Base-by-base conservation (phyloP, 352 stramenopile species). In the Phytopythium litorale region DNA sequence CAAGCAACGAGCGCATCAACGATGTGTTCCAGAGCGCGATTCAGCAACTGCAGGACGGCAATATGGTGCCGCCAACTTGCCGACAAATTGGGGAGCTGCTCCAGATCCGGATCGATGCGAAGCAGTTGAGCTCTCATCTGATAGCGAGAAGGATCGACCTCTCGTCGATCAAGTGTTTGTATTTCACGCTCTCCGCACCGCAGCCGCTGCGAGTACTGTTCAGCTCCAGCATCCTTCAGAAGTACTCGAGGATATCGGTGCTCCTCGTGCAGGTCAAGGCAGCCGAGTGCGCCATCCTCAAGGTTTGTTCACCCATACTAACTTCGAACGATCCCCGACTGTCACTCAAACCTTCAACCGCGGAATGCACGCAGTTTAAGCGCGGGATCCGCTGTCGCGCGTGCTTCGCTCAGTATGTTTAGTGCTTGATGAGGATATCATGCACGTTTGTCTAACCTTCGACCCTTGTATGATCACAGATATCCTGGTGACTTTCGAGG, bases 211-310 rank as follows among this genome's bases (percentile, higher is more conserved):
- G 72, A 48, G 70, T 91, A 18, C 70, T 91, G 28, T 89, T 91
- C 56, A 88, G 75, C 35, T 60, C 68, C 15, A 76, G 70, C 1
- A 73, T 89, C 35, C 59, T 91, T 61, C 69, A 70, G 21, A 89
- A 89, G 52, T 91, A 89, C 60, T 89, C 79, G 11, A 73, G 46
- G 8, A 63, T 91, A 8, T 75, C 76, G 13, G 70, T 75, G 8
- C 69, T 91, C 5, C 49, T 91, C 8, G 49, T 91, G 5, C 82
- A 91, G 52, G 80, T 89, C 19, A 91, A 91, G 54, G 58, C 76
- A 11, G 80, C 85, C 11, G 82, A 88, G 68, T 69, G 70, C 5
- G 62, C 70, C 3, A 61, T 89, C 30, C 65, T 88, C 30, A 89
- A 88, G 64, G 82, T 88, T 69, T 9, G 50, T 56, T 88, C 11